Conservation (phyloP, 345 rosid species). For the Bretschneidera sinensis region DNA sequence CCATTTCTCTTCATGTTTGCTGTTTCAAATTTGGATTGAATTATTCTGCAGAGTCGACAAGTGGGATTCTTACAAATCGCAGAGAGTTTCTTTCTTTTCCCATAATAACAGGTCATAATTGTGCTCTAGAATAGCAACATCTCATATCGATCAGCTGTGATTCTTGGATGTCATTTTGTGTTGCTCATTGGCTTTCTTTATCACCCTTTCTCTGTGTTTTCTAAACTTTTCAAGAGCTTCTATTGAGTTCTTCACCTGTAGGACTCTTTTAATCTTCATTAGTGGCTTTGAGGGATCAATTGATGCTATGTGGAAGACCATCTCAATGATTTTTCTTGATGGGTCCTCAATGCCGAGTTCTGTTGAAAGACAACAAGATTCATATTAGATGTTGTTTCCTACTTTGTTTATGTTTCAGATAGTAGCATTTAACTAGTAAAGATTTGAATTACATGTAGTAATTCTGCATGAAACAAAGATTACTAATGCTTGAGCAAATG, state of each 20-base stretch:
- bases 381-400: no score
- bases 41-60: slow-evolving; percentile 38
- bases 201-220: slow-evolving; percentile 37
- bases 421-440: no score
- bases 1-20: slow-evolving; percentile 20
- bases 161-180: slow-evolving; percentile 33
- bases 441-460: no score
- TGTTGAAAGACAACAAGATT: slow-evolving; percentile 12
- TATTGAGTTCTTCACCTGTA: slow-evolving; percentile 39
- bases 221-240: slow-evolving; percentile 35
- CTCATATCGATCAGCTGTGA: slow-evolving; percentile 49
- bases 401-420: no score
- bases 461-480: no score
- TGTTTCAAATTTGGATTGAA: slow-evolving; percentile 30
- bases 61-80: slow-evolving; percentile 33
- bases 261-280: slow-evolving; percentile 33
- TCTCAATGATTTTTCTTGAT: slow-evolving; percentile 42
- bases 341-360: slow-evolving; percentile 41
- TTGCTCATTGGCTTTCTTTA: slow-evolving; percentile 26
- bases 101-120: slow-evolving; percentile 35
- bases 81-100: slow-evolving; percentile 16
- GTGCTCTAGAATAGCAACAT: slow-evolving; percentile 45
- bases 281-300: slow-evolving; percentile 31
- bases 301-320: slow-evolving; percentile 36
- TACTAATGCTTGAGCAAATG: no score